A percentile compares a stretch with the other conserved stretches of the same genome.
Conservation (phyloP, 306 rosid species). For the Neltuma alba region DNA sequence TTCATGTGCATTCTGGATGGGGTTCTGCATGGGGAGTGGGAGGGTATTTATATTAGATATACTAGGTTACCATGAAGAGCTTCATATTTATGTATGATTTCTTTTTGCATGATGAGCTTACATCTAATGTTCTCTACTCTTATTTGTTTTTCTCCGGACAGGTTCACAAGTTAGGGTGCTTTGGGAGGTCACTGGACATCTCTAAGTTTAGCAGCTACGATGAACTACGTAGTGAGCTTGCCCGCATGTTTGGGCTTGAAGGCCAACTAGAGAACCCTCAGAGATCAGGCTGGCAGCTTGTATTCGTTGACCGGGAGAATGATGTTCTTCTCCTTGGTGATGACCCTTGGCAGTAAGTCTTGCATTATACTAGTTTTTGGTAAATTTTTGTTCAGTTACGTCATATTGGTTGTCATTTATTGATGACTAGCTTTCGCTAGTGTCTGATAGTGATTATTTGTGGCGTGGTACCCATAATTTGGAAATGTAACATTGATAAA, state of each 20-base stretch:
- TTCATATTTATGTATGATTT: conserved; percentile 1
- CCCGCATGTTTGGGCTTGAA: conserved; percentile 84
- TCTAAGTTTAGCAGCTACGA: conserved; percentile 89
- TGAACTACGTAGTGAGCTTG: conserved; percentile 87
- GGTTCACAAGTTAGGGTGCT: conserved; percentile 79
- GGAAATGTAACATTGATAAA: not conserved
- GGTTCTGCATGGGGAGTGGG: not conserved
- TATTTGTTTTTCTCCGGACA: conserved; percentile 28
- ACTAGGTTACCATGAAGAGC: not conserved
- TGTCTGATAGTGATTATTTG: conserved; percentile 2
- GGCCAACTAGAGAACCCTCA: conserved; percentile 90
- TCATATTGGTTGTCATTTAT: conserved; percentile 17
- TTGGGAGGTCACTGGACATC: conserved; percentile 81
- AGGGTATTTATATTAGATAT: not conserved
- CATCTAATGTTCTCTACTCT: not conserved
- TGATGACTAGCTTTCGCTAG: not conserved
- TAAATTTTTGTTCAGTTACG: not conserved
- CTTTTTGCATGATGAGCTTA: not conserved
- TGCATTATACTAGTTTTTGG: not conserved
- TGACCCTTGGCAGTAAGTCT: conserved; percentile 86
- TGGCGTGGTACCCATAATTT: not conserved
- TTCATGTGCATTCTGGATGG: conserved; percentile 7
- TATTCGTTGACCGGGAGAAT: conserved; percentile 94
- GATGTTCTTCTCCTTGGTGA: conserved; percentile 96
- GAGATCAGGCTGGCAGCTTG: conserved; percentile 99